phyloP scores from a whole-genome alignment of 2,329 filamentous ascomycete genomes.

The Cladosporium sp. region DNA sequence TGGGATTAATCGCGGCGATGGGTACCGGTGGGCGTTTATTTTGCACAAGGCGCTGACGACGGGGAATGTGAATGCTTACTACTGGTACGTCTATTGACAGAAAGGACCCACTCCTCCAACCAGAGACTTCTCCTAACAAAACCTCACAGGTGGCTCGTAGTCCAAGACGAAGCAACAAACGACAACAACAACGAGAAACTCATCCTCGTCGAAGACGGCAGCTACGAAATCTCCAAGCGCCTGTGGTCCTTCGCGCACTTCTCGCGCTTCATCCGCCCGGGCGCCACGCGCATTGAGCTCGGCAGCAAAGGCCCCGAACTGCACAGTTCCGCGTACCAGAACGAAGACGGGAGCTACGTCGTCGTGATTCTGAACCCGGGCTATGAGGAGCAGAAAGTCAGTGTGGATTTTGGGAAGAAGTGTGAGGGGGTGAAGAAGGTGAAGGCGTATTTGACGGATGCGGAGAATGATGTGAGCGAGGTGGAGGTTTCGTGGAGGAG shows the following conservation, averaged over 20 bases:
- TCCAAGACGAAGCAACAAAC: slow-evolving; percentile 29
- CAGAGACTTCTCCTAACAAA: neutral
- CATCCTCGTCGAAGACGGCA: slow-evolving; percentile 12
- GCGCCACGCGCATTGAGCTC: slow-evolving; percentile 9
- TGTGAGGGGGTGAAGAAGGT: slow-evolving; percentile 32
- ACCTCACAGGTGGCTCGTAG: neutral
- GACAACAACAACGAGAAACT: slow-evolving; percentile 30
- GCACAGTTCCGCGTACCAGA: slow-evolving; percentile 21
- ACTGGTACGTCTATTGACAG: slow-evolving; percentile 38
- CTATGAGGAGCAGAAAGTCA: slow-evolving; percentile 32
- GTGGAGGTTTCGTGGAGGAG: neutral
- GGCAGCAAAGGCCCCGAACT: slow-evolving; percentile 16
- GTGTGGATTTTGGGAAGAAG: slow-evolving; percentile 31
- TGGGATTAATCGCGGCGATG: slow-evolving; percentile 44
- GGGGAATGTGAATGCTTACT: slow-evolving; percentile 48
- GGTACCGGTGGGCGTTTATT: slow-evolving; percentile 52
- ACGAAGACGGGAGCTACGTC: slow-evolving; percentile 30
- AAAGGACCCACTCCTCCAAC: neutral
- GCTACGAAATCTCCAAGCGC: slow-evolving; percentile 9
- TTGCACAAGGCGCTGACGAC: slow-evolving; percentile 47
- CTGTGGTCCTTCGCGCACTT: slow-evolving; percentile 7
- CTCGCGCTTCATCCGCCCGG: slow-evolving; percentile 11
- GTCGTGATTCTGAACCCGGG: slow-evolving; percentile 26
- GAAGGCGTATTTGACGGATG: slow-evolving; percentile 9
- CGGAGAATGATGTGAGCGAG: slow-evolving; percentile 7